These are phyloP conservation scores for Cytospora piceicola DNA, from an alignment of 2,329 filamentous ascomycete genomes.

Conservation along the genomic window DNA sequence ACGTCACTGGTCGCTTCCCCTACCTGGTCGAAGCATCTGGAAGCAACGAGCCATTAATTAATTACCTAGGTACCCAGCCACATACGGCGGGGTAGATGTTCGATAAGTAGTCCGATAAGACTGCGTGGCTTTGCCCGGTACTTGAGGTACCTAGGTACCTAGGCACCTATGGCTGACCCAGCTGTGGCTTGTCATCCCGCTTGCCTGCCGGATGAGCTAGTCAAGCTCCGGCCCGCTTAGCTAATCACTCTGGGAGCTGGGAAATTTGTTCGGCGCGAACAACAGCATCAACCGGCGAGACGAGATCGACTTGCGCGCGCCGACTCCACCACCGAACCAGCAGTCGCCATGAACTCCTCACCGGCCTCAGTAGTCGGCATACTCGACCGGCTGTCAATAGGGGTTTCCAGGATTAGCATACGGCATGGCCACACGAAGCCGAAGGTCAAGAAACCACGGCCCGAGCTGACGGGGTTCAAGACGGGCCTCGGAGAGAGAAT, in stretches of 20 bases:
- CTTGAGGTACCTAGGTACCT: too few relatives aligned
- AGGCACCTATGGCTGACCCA: background rate
- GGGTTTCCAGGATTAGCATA: constrained; percentile 46
- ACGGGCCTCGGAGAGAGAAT: constrained; percentile 60
- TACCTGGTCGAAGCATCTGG: constrained; percentile 24
- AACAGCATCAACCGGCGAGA: constrained; percentile 32
- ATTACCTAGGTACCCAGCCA: constrained; percentile 13
- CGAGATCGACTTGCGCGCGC: constrained; percentile 6
- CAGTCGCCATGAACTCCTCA: constrained; percentile 37
- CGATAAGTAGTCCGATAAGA: background rate
- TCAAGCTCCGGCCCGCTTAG: constrained; percentile 17
- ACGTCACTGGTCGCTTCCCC: constrained; percentile 26
- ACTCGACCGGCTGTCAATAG: constrained; percentile 45
- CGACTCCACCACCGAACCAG: constrained; percentile 43
- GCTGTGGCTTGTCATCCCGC: background rate
- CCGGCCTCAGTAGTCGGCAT: constrained; percentile 39
- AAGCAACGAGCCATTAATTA: constrained; percentile 3
- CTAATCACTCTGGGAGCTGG: constrained; percentile 21
- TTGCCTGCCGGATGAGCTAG: background rate
- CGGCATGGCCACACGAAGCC: constrained; percentile 41
- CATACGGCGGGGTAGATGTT: constrained; percentile 10
- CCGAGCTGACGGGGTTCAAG: constrained; percentile 35
- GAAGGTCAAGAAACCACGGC: constrained; percentile 32
- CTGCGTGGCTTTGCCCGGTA: background rate
- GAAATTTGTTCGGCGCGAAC: constrained; percentile 28